Base-by-base conservation (phyloP, 768 basidiomycete species). In the Dentipellis sp. region DNA sequence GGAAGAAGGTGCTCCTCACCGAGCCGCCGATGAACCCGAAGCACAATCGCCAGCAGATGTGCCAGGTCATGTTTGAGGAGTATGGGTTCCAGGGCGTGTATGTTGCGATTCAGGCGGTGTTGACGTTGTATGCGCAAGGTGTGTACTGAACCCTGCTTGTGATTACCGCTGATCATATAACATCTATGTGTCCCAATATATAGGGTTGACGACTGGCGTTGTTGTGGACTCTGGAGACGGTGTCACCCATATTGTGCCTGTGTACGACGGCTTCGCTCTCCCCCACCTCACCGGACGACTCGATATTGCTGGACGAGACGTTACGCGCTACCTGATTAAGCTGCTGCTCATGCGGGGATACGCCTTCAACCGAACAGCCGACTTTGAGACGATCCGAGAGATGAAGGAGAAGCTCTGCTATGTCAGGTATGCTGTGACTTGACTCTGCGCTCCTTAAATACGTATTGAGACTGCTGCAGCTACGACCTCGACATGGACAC, bases 331-430 rank as follows among this genome's bases (percentile, higher is more conserved):
- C 72, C 77, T 99, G 71, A 99, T 99, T 81, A 99, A 98, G 74
- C 80, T 99, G n/a, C 78, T 99, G 36, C 82, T 98, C 63, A 97
- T 97, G 94, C 85, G 95, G n/a, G 97, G 97, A n/a, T 98, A 99
- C 70, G 97, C 97, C 1, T 98, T 99, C 80, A 98, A 99, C 73
- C 84, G 97, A 40, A 99, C 97, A 2, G 97, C 97, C 23, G 97
- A 99, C 74, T 99, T 99, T 65, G 97, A 99, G 75, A 99, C 97
- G 2, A 97, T 99, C 19, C 76, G 95, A 35, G 92, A 97, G 70
- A 98, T 99, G 74, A 99, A 99, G 74, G 97, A 99, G 77, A 97
- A 94, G 70, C 72, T 98, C 47, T 99, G 97, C 74, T 99, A 98
- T 67, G 90, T 97, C 66, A 95, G 90, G 91, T 94, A 61, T 51